Percentiles rank a stretch among this genome's conserved stretches.
Evolutionary conservation across 768 basidiomycete species (phyloP).

Genomic region (Pisolithus marmoratus): DNA sequence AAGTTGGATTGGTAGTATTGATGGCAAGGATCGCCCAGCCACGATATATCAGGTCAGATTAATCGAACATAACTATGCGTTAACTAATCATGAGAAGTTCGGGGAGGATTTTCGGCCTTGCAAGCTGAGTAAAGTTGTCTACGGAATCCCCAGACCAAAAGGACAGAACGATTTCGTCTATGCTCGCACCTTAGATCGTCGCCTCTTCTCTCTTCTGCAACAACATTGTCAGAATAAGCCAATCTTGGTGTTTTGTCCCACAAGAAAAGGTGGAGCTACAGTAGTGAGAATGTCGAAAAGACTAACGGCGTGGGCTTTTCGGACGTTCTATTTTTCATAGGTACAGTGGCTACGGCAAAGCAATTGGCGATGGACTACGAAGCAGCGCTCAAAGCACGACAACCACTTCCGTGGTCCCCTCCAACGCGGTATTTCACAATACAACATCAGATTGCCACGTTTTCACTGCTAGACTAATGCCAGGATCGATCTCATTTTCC

Average conservation of each 20-base stretch:
- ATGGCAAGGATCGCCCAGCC: constrained; percentile 38
- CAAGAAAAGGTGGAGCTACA: constrained; percentile 64
- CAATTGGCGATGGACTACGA: constrained; percentile 69
- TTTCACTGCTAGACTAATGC: constrained; percentile 1
- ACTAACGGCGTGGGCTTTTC: background rate
- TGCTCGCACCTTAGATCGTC: constrained; percentile 61
- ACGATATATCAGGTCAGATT: constrained; percentile 59
- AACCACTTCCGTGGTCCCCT: constrained; percentile 62
- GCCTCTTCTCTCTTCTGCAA: constrained; percentile 67
- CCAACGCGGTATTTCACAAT: constrained; percentile 41
- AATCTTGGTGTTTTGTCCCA: constrained; percentile 82
- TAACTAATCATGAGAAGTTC: constrained; percentile 48
- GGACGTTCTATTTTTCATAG: constrained; percentile 24
- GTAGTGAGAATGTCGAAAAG: background rate
- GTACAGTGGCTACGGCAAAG: constrained; percentile 65
- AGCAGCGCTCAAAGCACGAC: constrained; percentile 43
- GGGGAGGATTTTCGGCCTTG: constrained; percentile 91
- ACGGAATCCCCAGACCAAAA: constrained; percentile 58
- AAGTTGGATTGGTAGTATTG: constrained; percentile 66
- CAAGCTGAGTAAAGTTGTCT: constrained; percentile 65
- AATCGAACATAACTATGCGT: background rate
- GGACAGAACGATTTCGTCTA: constrained; percentile 79
- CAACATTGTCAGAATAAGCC: constrained; percentile 76
- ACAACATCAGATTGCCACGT: background rate
- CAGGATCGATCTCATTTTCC: constrained; percentile 54